These are phyloP conservation scores for Xenoacremonium recifei DNA, from an alignment of 2,329 filamentous ascomycete species.

Conservation along the genomic window DNA sequence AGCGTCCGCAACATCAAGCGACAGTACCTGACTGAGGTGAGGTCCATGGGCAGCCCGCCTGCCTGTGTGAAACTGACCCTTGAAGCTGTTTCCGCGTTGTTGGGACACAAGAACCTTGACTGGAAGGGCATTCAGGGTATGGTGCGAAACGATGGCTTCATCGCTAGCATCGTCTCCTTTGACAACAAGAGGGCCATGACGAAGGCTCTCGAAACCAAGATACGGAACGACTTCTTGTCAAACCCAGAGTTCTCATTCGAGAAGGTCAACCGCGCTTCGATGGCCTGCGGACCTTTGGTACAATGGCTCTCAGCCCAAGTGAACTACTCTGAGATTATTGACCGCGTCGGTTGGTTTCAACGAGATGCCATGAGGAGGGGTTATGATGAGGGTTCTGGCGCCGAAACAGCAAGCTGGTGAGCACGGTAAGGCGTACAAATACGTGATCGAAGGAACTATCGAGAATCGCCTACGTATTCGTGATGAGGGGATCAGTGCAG, in stretches of 20 bases:
- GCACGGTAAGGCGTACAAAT: too few relatives aligned
- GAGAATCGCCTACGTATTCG: too few relatives aligned
- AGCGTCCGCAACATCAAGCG: conserved; percentile 99
- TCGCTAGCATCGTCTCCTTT: conserved; percentile 95
- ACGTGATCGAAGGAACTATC: too few relatives aligned
- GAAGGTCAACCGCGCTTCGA: conserved; percentile 92
- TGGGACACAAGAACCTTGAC: conserved; percentile 84
- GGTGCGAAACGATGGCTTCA: conserved; percentile 91
- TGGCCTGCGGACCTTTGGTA: conserved; percentile 93
- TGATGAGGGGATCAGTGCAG: too few relatives aligned
- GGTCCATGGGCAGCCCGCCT: conserved; percentile 93
- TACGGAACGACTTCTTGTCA: conserved; percentile 88
- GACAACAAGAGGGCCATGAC: conserved; percentile 97
- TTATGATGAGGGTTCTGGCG: too few relatives aligned
- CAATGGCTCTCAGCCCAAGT: conserved; percentile 98
- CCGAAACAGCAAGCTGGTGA: too few relatives aligned
- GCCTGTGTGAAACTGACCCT: conserved; percentile 87
- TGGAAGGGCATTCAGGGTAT: conserved; percentile 92
- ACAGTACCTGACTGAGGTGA: conserved; percentile 94
- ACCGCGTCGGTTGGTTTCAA: conserved; percentile 88
- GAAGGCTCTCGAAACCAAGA: conserved; percentile 73
- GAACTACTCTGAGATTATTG: conserved; percentile 94
- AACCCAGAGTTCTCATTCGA: conserved; percentile 97
- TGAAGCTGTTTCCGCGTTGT: conserved; percentile 92
- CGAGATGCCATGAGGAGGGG: too few relatives aligned